Conservation (phyloP, 2,329 filamentous ascomycete species). For the Harringtonia lauricola region DNA sequence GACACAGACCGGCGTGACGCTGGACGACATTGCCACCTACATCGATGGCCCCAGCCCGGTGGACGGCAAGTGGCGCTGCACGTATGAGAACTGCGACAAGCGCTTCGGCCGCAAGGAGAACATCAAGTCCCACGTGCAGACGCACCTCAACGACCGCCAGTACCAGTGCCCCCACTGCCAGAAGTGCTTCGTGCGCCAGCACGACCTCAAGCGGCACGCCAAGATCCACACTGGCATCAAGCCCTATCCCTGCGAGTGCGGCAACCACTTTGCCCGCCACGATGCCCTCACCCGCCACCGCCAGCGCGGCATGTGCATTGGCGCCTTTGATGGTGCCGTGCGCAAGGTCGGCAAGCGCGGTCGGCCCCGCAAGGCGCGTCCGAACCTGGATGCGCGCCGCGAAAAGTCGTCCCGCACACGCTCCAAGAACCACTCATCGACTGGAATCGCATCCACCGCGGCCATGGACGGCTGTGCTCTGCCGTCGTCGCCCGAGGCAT, state of each 20-base stretch:
- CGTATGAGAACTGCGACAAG: constrained; percentile 69
- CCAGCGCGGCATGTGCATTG: constrained; percentile 92
- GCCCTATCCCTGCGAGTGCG: constrained; percentile 88
- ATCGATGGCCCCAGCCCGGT: constrained; percentile 60
- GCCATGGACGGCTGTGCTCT: constrained; percentile 10
- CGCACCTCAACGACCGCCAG: constrained; percentile 90
- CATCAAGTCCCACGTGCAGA: constrained; percentile 97
- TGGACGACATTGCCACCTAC: constrained; percentile 70
- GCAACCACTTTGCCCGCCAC: constrained; percentile 88
- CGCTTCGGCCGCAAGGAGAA: constrained; percentile 96
- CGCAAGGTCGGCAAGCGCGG: constrained; percentile 52
- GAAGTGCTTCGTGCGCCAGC: constrained; percentile 93
- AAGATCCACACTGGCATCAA: constrained; percentile 97
- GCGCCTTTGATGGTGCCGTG: constrained; percentile 73
- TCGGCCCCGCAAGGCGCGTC: constrained; percentile 50
- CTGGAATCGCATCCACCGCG: no score
- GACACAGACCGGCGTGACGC: constrained; percentile 72
- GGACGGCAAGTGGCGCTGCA: constrained; percentile 72
- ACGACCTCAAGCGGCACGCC: constrained; percentile 92
- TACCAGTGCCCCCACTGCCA: constrained; percentile 88
- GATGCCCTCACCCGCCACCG: constrained; percentile 90
- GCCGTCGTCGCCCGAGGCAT: constrained; percentile 33
- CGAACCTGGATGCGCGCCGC: constrained; percentile 42
- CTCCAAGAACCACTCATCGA: constrained; percentile 42
- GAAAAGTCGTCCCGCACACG: constrained; percentile 47